phyloP scores from a whole-genome alignment of 352 stramenopile genomes.

The Peronospora destructor region DNA sequence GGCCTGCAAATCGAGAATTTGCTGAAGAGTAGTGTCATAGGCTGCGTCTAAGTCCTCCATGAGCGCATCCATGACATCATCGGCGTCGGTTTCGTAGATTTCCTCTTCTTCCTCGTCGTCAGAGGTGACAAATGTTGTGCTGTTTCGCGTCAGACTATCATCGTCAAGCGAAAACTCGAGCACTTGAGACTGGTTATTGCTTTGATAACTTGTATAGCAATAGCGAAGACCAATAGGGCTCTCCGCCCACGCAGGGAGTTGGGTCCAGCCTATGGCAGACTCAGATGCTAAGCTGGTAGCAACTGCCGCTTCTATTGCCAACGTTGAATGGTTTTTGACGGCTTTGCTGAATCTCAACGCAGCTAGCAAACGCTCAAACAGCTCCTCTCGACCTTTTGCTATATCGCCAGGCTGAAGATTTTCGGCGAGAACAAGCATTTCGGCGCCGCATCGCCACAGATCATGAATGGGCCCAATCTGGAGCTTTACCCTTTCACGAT shows the following conservation, averaged over 20 bases:
- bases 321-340: constrained; percentile 38
- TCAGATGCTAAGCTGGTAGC: constrained; percentile 9
- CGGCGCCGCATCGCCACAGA: constrained; percentile 49
- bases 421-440: constrained; percentile 40
- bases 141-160: constrained; percentile 31
- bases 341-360: constrained; percentile 41
- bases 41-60: constrained; percentile 45
- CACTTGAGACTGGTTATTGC: constrained; percentile 21
- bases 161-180: constrained; percentile 43
- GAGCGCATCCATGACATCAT: constrained; percentile 37
- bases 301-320: constrained; percentile 26
- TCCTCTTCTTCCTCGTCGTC: constrained; percentile 25
- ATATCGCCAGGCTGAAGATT: constrained; percentile 19
- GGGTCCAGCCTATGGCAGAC: constrained; percentile 23
- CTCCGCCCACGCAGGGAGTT: constrained; percentile 35
- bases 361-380: constrained; percentile 35
- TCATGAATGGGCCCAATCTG: constrained; percentile 49
- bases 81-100: constrained; percentile 8
- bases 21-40: constrained; percentile 36
- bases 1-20: constrained; percentile 35
- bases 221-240: constrained; percentile 42
- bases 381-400: constrained; percentile 1
- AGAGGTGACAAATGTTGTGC: constrained; percentile 28
- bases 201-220: constrained; percentile 24
- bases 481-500: constrained; percentile 58